These are phyloP conservation scores for Diaporthe batatas DNA, from an alignment of 2,329 filamentous ascomycete species.

Conservation along the genomic window DNA sequence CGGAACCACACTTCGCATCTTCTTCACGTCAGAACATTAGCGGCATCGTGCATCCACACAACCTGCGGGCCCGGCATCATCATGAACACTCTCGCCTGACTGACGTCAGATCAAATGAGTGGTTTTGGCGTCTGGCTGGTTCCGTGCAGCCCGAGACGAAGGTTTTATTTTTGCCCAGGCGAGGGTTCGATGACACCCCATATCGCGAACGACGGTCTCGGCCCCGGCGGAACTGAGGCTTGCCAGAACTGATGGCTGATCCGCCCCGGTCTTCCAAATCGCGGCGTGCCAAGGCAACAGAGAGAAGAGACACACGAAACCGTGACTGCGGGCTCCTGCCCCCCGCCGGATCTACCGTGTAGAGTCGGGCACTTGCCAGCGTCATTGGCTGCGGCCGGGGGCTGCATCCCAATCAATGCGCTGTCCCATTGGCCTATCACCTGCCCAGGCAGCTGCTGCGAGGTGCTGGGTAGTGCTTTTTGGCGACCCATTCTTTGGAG, in stretches of 20 bases:
- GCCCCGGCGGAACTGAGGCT: constrained; percentile 24
- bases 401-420: constrained; percentile 42
- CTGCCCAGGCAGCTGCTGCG: constrained; percentile 35
- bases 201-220: neutral
- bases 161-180: neutral
- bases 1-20: constrained; percentile 15
- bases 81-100: constrained; percentile 29
- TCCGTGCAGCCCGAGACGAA: constrained; percentile 12
- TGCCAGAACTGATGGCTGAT: constrained; percentile 22
- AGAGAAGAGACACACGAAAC: neutral
- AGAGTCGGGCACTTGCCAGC: constrained; percentile 32
- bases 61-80: constrained; percentile 34
- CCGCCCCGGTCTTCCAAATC: neutral
- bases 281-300: neutral
- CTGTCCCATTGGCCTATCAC: constrained; percentile 44
- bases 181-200: neutral
- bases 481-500: neutral
- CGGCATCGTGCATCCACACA: constrained; percentile 25
- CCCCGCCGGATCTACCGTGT: constrained; percentile 31
- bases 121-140: neutral
- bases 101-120: constrained; percentile 39
- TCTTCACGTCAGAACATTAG: constrained; percentile 29
- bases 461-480: constrained; percentile 11
- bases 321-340: constrained; percentile 35
- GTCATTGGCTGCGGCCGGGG: constrained; percentile 39